Conservation (phyloP, 179 eudicot species). For the Carnegiea gigantea region DNA sequence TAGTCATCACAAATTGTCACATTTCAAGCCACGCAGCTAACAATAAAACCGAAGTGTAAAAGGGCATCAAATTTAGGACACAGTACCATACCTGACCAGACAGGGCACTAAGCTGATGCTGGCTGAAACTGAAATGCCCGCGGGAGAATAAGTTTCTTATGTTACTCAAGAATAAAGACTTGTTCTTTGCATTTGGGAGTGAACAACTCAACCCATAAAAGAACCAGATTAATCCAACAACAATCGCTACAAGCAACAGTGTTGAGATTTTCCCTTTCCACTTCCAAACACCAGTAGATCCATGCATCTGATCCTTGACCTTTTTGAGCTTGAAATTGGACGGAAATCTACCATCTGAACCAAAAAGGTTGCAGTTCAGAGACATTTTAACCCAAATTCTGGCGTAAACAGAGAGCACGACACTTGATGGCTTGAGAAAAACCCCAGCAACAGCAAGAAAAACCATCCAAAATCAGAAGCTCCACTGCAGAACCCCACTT, state of each 20-base stretch:
- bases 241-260: slow-evolving; percentile 35
- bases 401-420: slow-evolving; percentile 35
- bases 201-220: slow-evolving; percentile 38
- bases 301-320: slow-evolving; percentile 39
- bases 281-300: slow-evolving; percentile 43
- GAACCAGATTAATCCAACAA: slow-evolving; percentile 44
- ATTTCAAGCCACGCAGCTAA: slow-evolving; percentile 11
- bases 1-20: slow-evolving; percentile 14
- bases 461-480: slow-evolving; percentile 31
- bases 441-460: slow-evolving; percentile 35
- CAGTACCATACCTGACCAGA: slow-evolving; percentile 51
- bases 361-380: slow-evolving; percentile 41
- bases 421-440: slow-evolving; percentile 34
- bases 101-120: slow-evolving; percentile 38
- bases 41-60: slow-evolving; percentile 4
- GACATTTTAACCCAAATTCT: slow-evolving; percentile 59
- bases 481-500: slow-evolving; percentile 6
- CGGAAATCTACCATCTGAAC: slow-evolving; percentile 41
- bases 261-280: slow-evolving; percentile 36
- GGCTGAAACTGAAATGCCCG: slow-evolving; percentile 49
- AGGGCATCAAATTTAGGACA: neutral
- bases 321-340: slow-evolving; percentile 43
- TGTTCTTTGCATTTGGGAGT: slow-evolving; percentile 27
- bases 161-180: slow-evolving; percentile 24
- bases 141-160: slow-evolving; percentile 24